Conservation (phyloP, 1,284 basidiomycete species). For the Naganishia liquefaciens region DNA sequence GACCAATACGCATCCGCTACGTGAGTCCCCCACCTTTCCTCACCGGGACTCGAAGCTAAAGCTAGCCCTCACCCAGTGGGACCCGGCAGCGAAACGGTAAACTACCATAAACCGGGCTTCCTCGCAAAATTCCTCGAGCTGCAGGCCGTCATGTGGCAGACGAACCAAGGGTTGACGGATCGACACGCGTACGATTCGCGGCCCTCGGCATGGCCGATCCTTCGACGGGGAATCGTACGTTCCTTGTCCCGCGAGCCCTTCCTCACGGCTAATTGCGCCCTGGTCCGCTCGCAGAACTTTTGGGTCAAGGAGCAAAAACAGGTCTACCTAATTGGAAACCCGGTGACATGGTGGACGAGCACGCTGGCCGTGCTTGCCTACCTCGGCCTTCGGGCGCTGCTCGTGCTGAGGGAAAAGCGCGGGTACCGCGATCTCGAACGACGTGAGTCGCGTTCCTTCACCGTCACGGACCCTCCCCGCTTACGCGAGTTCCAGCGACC, state of each 20-base stretch:
- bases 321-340: slow-evolving; percentile 93
- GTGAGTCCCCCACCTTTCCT: slow-evolving; percentile 59
- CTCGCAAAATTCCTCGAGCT: slow-evolving; percentile 87
- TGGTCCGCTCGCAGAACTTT: slow-evolving; percentile 68
- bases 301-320: slow-evolving; percentile 97
- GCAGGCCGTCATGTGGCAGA: slow-evolving; percentile 96
- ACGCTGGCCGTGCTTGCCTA: slow-evolving; percentile 72
- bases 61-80: slow-evolving; percentile 61
- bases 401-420: slow-evolving; percentile 85
- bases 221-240: slow-evolving; percentile 88
- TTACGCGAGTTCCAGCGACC: slow-evolving; percentile 61
- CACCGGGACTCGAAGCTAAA: slow-evolving; percentile 32
- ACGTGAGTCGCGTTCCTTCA: slow-evolving; percentile 62
- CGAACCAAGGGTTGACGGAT: slow-evolving; percentile 92
- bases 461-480: too few species aligned
- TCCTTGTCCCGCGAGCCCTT: background rate
- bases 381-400: slow-evolving; percentile 66
- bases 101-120: slow-evolving; percentile 84
- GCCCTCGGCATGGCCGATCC: slow-evolving; percentile 82
- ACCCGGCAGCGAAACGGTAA: slow-evolving; percentile 72
- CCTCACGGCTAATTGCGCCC: background rate
- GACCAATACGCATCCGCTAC: slow-evolving; percentile 72
- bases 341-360: slow-evolving; percentile 86
- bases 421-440: slow-evolving; percentile 88
- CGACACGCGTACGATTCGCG: slow-evolving; percentile 93